Percentiles rank a stretch among this genome's conserved stretches.
These are phyloP conservation scores for Begonia masoniana DNA, from an alignment of 306 rosid genomes.

Conservation along the genomic window DNA sequence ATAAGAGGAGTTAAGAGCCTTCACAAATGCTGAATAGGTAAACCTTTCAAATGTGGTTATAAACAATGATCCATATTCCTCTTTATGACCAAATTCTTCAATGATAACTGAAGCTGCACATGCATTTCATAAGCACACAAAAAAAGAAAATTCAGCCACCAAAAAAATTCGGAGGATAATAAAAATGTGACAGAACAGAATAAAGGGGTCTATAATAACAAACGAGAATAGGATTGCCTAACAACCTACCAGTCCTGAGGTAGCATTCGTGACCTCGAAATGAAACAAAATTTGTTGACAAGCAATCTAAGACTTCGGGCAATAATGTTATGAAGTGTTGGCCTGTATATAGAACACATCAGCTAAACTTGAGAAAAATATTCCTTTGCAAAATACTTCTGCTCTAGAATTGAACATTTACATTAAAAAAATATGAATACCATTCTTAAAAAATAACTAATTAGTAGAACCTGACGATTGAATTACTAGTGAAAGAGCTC, in stretches of 20 bases:
- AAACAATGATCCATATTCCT: slow-evolving; percentile 70
- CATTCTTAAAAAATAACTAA: background rate
- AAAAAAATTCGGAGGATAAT: no score
- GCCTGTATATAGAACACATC: slow-evolving; percentile 36
- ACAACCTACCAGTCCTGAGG: slow-evolving; percentile 69
- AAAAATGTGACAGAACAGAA: no score
- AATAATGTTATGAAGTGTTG: slow-evolving; percentile 63
- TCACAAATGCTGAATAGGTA: slow-evolving; percentile 69
- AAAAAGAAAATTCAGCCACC: no score
- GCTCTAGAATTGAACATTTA: background rate
- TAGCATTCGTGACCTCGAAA: slow-evolving; percentile 91
- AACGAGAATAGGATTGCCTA: background rate
- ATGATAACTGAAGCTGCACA: slow-evolving; percentile 82
- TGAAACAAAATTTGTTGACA: slow-evolving; percentile 62
- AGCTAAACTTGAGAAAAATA: no score
- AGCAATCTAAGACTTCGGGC: slow-evolving; percentile 75
- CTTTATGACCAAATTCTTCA: slow-evolving; percentile 84
- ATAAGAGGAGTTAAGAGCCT: slow-evolving; percentile 89
- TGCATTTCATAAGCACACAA: slow-evolving; percentile 5
- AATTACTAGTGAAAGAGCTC: slow-evolving; percentile 81
- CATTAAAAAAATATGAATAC: background rate
- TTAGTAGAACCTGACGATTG: slow-evolving; percentile 66
- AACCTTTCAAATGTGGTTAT: slow-evolving; percentile 79
- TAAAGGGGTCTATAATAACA: no score
- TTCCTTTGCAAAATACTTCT: no score